Evolutionary conservation across 1,284 basidiomycete species (phyloP), one percentile per base, ranked within the genome.

Genomic region (Puccinia hordei): DNA sequence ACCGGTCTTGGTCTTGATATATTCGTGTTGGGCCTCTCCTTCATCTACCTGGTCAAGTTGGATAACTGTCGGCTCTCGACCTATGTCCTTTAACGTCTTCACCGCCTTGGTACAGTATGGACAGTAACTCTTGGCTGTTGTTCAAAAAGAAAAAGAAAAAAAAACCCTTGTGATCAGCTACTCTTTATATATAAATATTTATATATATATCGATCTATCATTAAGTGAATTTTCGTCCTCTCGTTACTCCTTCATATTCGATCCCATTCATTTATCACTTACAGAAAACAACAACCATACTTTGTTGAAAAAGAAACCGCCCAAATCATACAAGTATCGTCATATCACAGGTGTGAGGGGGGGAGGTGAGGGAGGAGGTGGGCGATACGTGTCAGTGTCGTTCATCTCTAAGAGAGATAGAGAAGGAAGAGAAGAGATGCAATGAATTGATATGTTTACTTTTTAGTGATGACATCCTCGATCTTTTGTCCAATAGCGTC

Each of bases 21-120:
- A 87, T 57, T 82, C 83, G 83, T 87, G 83, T 13, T 81, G 83
- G 81, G 59, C 65, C 30, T 77, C 73, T 8, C 85, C 85, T 24
- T 87, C 84, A 19, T 82, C 82, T 77, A 85, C 83, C 57, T 84
- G 55, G 81, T 87, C 87, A 63, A 87, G 84, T 82, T 87, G 86
- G 57, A 86, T 81, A 41, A 86, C 83, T 57, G 83, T 83, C 46
- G 86, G 83, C 38, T 84, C 83, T 55, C 71, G 51, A 13, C 41
- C 68, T 0, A 72, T 38, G 17, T 17, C 5, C 27, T 79, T 51
- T 12, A 79, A 41, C 27, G 77, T 79, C 59, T 59, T 41, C 12
- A 68, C 44, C 33, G 77, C 68, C 46, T 71, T 46, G 12, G n/a
- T n/a, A 19, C 66, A 79, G 49, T 72, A 79, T 22, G 77, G 77